Evolutionary conservation across 2,329 filamentous ascomycete species (phyloP).

Genomic region (Pseudogymnoascus sp.): DNA sequence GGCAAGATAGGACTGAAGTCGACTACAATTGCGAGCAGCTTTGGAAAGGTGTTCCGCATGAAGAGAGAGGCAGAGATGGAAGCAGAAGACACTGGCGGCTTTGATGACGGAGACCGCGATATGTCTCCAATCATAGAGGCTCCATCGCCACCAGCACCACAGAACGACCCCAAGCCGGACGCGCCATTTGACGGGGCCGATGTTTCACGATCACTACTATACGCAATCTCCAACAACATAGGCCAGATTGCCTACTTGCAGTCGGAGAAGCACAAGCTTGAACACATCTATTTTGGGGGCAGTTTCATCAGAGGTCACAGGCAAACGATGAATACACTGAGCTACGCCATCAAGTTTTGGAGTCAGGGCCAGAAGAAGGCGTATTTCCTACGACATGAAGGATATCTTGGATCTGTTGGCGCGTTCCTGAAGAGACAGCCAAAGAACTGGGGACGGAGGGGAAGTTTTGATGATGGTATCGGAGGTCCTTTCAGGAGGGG

Average conservation of each 20-base stretch:
- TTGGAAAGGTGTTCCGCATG: constrained; percentile 93
- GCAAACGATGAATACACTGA: constrained; percentile 96
- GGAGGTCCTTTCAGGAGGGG: not conserved
- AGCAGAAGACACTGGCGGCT: constrained; percentile 61
- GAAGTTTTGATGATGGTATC: constrained; percentile 42
- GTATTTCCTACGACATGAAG: constrained; percentile 92
- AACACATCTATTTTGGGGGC: constrained; percentile 94
- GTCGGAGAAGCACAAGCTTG: constrained; percentile 83
- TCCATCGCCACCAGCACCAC: not conserved
- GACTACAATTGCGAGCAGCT: constrained; percentile 90
- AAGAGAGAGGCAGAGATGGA: constrained; percentile 75
- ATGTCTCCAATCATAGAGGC: not conserved
- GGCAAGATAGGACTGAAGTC: constrained; percentile 94
- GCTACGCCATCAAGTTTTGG: constrained; percentile 97
- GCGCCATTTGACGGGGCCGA: constrained; percentile 67
- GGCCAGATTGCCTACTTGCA: constrained; percentile 97
- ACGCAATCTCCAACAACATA: constrained; percentile 96
- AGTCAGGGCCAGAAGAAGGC: constrained; percentile 88
- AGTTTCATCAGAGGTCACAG: constrained; percentile 93
- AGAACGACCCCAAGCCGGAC: constrained; percentile 20
- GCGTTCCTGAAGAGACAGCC: constrained; percentile 91
- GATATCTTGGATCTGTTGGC: constrained; percentile 87
- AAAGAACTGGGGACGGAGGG: constrained; percentile 79
- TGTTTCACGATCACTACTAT: constrained; percentile 83
- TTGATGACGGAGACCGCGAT: constrained; percentile 14